phyloP scores from a whole-genome alignment of 2,329 filamentous ascomycete genomes.

The Aspergillus sp. region DNA sequence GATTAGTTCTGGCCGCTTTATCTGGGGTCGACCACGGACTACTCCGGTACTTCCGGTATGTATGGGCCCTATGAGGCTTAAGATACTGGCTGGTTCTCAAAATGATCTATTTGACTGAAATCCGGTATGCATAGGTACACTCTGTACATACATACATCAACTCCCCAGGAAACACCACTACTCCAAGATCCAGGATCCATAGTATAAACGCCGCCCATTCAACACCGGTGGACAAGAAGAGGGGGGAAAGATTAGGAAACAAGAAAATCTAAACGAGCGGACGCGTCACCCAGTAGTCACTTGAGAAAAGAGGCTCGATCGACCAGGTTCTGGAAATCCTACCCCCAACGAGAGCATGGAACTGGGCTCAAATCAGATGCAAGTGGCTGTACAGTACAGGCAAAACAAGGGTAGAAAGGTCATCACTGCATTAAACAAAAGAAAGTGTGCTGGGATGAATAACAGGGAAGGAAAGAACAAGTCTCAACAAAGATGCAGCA shows the following conservation, averaged over 20 bases:
- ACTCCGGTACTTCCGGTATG: neutral
- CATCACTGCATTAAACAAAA: constrained; percentile 34
- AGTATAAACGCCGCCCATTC: constrained; percentile 11
- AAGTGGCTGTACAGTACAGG: constrained; percentile 26
- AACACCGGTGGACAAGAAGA: constrained; percentile 10
- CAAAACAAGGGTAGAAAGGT: constrained; percentile 9
- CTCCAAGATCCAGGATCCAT: constrained; percentile 8
- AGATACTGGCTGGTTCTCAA: no score
- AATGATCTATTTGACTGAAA: neutral
- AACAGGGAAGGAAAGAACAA: constrained; percentile 8
- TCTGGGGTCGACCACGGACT: no score
- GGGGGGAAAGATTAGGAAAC: neutral
- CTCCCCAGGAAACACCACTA: constrained; percentile 5
- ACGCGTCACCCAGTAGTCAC: constrained; percentile 1
- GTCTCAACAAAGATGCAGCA: constrained; percentile 16
- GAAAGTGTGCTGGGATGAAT: constrained; percentile 20
- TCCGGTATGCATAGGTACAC: constrained; percentile 12
- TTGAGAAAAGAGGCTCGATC: neutral
- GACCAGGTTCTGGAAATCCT: neutral
- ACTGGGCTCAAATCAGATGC: constrained; percentile 18
- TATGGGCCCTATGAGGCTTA: no score
- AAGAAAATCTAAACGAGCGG: constrained; percentile 14
- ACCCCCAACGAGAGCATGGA: constrained; percentile 4
- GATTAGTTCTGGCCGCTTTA: no score
- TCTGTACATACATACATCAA: constrained; percentile 9